These are phyloP conservation scores for Zea luxurians DNA, from an alignment of 176 grass and related monocot genomes.

Conservation along the genomic window DNA sequence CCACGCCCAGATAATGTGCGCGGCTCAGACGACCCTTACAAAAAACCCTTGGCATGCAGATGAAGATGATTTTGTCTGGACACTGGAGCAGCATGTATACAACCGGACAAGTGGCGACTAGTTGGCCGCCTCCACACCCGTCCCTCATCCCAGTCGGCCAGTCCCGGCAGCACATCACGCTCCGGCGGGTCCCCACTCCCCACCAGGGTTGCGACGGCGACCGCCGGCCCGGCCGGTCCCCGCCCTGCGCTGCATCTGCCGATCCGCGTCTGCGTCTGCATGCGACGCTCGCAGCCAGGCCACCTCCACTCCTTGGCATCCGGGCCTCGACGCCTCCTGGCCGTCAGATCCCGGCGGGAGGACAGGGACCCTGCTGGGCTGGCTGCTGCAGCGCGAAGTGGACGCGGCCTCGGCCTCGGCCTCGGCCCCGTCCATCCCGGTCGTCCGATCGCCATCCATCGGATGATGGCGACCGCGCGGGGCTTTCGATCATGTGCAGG, in stretches of 20 bases:
- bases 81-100: neutral
- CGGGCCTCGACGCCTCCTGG: neutral
- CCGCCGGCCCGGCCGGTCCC: neutral
- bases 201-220: neutral
- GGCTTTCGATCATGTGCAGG: conserved; percentile 13
- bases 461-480: conserved; percentile 34
- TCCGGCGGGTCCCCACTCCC: too few species aligned
- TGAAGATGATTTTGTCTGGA: neutral
- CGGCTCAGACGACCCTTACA: neutral
- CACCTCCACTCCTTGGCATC: too few species aligned
- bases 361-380: too few species aligned
- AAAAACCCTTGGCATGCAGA: neutral
- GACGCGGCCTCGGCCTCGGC: neutral
- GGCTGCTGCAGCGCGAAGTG: too few species aligned
- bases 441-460: conserved; percentile 46
- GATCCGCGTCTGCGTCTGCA: neutral
- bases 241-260: too few species aligned
- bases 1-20: conserved; percentile 4
- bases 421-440: neutral
- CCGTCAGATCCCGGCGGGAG: neutral
- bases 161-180: neutral
- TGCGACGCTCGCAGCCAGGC: neutral
- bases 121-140: too few species aligned
- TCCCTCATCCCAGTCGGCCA: neutral
- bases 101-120: neutral